Conservation (phyloP, 257 asterid genomes). For the Plantago elongata region DNA sequence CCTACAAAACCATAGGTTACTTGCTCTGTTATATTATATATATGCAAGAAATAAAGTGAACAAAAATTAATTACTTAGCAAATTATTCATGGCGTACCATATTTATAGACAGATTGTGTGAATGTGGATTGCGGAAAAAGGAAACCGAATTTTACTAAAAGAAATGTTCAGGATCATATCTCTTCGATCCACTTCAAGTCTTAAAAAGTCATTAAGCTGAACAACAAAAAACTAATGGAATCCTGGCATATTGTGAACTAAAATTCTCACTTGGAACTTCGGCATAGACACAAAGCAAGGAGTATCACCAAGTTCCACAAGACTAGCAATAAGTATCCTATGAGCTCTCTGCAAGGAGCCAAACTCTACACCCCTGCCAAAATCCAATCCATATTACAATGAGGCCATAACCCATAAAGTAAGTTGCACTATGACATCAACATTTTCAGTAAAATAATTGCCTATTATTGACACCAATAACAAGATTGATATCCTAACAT, state of each 20-base stretch:
- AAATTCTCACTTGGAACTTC: constrained; percentile 23
- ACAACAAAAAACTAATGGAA: constrained; percentile 21
- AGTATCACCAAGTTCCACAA: constrained; percentile 20
- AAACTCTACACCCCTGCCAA: constrained; percentile 60
- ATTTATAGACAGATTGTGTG: too few species aligned
- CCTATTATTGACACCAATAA: not conserved
- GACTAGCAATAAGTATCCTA: constrained; percentile 21
- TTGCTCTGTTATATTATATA: not conserved
- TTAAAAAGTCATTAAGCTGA: constrained; percentile 15
- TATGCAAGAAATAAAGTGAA: not conserved
- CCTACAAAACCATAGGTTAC: too few species aligned
- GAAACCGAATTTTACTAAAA: too few species aligned
- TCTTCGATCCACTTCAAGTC: constrained; percentile 13
- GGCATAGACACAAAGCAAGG: constrained; percentile 20
- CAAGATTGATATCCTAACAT: not conserved
- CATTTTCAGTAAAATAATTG: not conserved
- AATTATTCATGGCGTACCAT: not conserved
- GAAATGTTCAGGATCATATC: constrained; percentile 4
- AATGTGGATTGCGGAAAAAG: too few species aligned
- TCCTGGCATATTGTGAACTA: constrained; percentile 9
- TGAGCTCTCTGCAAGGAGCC: constrained; percentile 35
- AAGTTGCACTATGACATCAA: constrained; percentile 12
- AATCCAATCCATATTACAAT: constrained; percentile 43
- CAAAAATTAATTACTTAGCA: not conserved
- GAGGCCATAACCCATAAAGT: constrained; percentile 22